phyloP scores from a whole-genome alignment of 2,329 filamentous ascomycete species.

The Phialophora expanda region DNA sequence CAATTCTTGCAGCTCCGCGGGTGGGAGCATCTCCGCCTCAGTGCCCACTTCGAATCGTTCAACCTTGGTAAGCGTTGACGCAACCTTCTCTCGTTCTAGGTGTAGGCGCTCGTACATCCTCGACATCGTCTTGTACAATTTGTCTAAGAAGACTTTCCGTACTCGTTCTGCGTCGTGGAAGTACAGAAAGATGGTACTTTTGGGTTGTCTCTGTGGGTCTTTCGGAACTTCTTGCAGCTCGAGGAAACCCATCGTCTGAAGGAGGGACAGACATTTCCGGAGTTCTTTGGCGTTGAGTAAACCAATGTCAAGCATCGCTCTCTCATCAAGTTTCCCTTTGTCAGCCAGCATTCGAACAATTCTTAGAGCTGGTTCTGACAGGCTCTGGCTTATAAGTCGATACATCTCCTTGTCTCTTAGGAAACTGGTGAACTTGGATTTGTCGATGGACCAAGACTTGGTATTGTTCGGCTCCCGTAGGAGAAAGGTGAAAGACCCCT shows the following conservation, averaged over 20 bases:
- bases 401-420: conserved; percentile 81
- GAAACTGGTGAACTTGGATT: conserved; percentile 70
- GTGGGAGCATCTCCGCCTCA: conserved; percentile 78
- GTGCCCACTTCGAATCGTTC: conserved; percentile 83
- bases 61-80: conserved; percentile 77
- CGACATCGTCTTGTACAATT: conserved; percentile 88
- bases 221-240: conserved; percentile 94
- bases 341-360: conserved; percentile 82
- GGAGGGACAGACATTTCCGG: conserved; percentile 79
- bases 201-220: conserved; percentile 79
- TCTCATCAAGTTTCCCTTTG: conserved; percentile 94
- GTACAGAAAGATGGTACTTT: conserved; percentile 87
- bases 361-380: conserved; percentile 58
- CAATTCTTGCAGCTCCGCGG: conserved; percentile 72
- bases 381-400: conserved; percentile 59
- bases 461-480: conserved; percentile 53
- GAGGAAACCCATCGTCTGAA: conserved; percentile 84
- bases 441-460: conserved; percentile 84
- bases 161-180: conserved; percentile 82
- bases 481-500: conserved; percentile 49
- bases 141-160: conserved; percentile 72
- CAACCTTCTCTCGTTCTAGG: conserved; percentile 73
- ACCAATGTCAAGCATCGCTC: conserved; percentile 77
- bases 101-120: conserved; percentile 80
- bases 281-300: conserved; percentile 86